Base-by-base conservation (phyloP, 2,329 filamentous ascomycete species). In the Remersonia thermophila region DNA sequence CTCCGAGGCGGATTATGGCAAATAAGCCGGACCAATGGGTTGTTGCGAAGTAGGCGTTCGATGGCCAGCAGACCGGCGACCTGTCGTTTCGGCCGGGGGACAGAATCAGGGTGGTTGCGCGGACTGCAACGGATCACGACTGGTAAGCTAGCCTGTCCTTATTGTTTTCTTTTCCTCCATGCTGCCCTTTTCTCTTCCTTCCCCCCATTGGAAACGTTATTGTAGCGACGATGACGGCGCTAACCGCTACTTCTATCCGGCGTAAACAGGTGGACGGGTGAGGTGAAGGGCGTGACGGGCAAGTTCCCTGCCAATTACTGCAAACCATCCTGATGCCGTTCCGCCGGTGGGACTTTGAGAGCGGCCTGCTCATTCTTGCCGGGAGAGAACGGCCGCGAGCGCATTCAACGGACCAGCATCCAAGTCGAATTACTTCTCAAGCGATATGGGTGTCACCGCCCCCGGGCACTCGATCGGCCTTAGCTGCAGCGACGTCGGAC, bases 291-390 rank as follows among this genome's bases (percentile, higher is more conserved):
- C 0, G 55, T 64, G 17, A 70, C 67, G 51, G 84, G 84, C 3
- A 77, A 66, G 46, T 93, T 93, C 53, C 84, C 84, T 1, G 84
- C 84, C 6, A 93, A 93, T 57, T 93, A 93, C 58, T 83, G 80
- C 51, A 45, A 43, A 36, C 40, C 41, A 10, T 18, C 40, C 12
- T 47, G 12, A 43, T 28, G 20, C 60, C 54, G 0, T 58, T 51
- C 14, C 62, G n/a, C n/a, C n/a, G n/a, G n/a, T n/a, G n/a, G n/a
- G n/a, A n/a, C n/a, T n/a, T n/a, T n/a, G n/a, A n/a, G n/a, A n/a
- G n/a, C n/a, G n/a, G n/a, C n/a, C n/a, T n/a, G n/a, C n/a, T n/a
- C n/a, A n/a, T n/a, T n/a, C n/a, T n/a, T n/a, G n/a, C n/a, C n/a
- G n/a, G n/a, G n/a, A n/a, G n/a, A n/a, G n/a, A n/a, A n/a, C n/a